Evolutionary conservation across 192 early-diverging fungal species (phyloP).

Genomic region (Funneliformis geosporum): DNA sequence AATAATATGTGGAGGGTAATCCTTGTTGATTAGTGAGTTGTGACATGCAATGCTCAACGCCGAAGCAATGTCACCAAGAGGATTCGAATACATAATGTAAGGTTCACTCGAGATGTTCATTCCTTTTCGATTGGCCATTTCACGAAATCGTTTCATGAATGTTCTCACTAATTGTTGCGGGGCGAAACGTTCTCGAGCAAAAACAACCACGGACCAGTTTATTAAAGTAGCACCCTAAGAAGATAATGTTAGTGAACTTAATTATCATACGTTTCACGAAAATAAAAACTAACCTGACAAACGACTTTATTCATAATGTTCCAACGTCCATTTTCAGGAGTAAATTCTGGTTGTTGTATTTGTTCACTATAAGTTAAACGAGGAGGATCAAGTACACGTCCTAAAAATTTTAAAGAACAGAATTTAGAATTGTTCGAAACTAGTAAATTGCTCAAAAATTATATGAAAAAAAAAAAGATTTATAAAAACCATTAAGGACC

Average conservation of each 20-base stretch:
- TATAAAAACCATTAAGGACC: background rate
- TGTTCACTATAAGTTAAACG: background rate
- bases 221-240: slow-evolving; percentile 64
- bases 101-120: slow-evolving; percentile 53
- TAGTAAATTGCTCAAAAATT: background rate
- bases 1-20: slow-evolving; percentile 76
- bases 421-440: background rate
- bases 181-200: slow-evolving; percentile 58
- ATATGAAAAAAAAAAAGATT: background rate
- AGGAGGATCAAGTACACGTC: background rate
- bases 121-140: slow-evolving; percentile 66
- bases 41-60: slow-evolving; percentile 70
- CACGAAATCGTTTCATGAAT: slow-evolving; percentile 74
- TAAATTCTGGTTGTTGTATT: slow-evolving; percentile 47
- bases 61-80: slow-evolving; percentile 64
- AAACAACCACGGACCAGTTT: slow-evolving; percentile 80
- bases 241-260: background rate
- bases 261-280: background rate
- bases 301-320: slow-evolving; percentile 11
- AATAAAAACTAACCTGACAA: background rate
- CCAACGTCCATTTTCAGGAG: slow-evolving; percentile 74
- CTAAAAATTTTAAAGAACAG: background rate
- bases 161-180: slow-evolving; percentile 52
- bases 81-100: slow-evolving; percentile 51
- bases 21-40: slow-evolving; percentile 62